phyloP scores from a whole-genome alignment of 768 basidiomycete species.

The Rhodotorula diobovata region DNA sequence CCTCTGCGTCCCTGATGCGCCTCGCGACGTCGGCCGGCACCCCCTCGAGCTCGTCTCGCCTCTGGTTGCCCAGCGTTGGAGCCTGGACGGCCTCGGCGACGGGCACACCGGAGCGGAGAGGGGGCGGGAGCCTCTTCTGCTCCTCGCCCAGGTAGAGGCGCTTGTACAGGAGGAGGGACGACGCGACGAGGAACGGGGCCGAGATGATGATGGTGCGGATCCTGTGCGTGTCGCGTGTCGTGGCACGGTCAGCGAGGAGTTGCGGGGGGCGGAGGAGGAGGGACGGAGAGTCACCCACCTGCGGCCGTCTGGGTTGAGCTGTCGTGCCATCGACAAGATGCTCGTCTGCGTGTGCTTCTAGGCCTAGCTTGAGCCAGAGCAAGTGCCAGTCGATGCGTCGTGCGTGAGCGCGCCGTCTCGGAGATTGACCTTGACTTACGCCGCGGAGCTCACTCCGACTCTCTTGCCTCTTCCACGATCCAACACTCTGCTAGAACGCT shows the following conservation, averaged over 20 bases:
- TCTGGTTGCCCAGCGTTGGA: no score
- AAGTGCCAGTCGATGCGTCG: no score
- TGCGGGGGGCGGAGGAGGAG: background rate
- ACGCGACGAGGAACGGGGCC: conserved; percentile 35
- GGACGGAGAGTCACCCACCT: background rate
- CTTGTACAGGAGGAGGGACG: conserved; percentile 32
- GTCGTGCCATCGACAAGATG: background rate
- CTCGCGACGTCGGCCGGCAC: conserved; percentile 14
- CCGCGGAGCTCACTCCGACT: no score
- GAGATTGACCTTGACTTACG: no score
- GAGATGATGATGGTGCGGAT: conserved; percentile 38
- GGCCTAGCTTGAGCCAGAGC: no score
- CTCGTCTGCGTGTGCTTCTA: no score
- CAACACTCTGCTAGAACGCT: no score
- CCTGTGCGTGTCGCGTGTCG: background rate
- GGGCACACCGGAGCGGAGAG: background rate
- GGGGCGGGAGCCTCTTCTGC: conserved; percentile 20
- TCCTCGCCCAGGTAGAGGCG: conserved; percentile 38
- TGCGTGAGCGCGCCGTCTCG: no score
- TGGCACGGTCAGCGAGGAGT: background rate
- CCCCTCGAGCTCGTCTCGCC: background rate
- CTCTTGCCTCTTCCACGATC: no score
- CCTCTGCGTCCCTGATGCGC: conserved; percentile 14
- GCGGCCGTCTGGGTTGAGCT: conserved; percentile 11
- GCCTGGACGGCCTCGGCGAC: background rate